Evolutionary conservation across 805 yeast species (phyloP), one percentile per base, ranked within the genome.

Genomic region (Zygoascus ofunaensis): DNA sequence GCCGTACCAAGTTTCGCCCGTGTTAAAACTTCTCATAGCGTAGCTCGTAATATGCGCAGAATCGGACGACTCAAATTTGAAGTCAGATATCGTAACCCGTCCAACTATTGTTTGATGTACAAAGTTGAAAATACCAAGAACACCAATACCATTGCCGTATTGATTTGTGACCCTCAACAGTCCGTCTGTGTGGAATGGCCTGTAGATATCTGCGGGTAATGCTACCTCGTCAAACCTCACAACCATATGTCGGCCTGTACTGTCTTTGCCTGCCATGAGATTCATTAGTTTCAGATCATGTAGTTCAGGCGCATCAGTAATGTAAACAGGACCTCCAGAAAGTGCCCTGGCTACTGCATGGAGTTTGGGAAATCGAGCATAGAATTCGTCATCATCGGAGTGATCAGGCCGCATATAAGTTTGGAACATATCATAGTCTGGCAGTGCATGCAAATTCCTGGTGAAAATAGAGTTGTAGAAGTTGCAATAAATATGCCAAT

Each of bases 351-450:
- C 48, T 3, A 54, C 58, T 5, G 62, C 61, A 42, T 60, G 64
- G 39, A 51, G 51, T 14, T 41, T 18, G 4, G 62, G 48, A 10
- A 41, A 23, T 10, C 35, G 23, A 7, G 12, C 23, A 30, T 4
- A 22, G 17, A 41, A 5, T 14, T 8, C 22, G 17, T 19, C 42
- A 37, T 42, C 43, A 7, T 45, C 43, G 10, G 44, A 46, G 4
- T 26, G 22, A n/a, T 30, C 23, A 21, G 28, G n/a, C 7, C 18
- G 19, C 15, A 56, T 35, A 18, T 45, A 44, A 4, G 62, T 49
- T 45, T 55, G 59, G 33, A 59, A 59, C 63, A 59, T 59, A 41
- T 59, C 63, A 51, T 55, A 59, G 45, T 59, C 63, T 2, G 57
- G 56, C 4, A 51, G 34, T 4, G 51, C 53, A 17, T 50, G 44